phyloP scores from a whole-genome alignment of 2,329 filamentous ascomycete genomes.

The Hypoxylon sp. region DNA sequence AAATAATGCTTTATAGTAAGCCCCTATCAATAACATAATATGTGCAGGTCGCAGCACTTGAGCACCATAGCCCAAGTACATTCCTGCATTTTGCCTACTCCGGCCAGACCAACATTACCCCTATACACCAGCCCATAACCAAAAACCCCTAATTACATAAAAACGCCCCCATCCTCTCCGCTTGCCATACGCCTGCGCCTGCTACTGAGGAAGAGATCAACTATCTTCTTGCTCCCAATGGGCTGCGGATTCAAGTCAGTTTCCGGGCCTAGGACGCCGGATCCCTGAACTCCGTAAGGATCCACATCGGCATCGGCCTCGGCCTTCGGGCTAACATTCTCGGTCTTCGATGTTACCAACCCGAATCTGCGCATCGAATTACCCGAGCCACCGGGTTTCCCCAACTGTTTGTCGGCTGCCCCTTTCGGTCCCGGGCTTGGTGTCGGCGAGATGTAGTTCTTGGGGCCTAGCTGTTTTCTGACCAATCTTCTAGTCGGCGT shows the following conservation, averaged over 20 bases:
- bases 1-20: conserved; percentile 1
- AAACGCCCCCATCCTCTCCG: conserved; percentile 56
- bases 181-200: conserved; percentile 61
- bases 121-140: background rate
- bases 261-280: conserved; percentile 38
- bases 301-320: conserved; percentile 31
- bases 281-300: conserved; percentile 42
- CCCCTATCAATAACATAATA: conserved; percentile 5
- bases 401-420: conserved; percentile 40
- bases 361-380: conserved; percentile 36
- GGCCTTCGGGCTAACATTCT: conserved; percentile 49
- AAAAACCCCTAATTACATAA: conserved; percentile 49
- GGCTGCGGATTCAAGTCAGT: conserved; percentile 50
- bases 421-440: conserved; percentile 39
- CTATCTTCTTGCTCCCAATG: conserved; percentile 66
- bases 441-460: conserved; percentile 22
- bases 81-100: background rate
- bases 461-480: conserved; percentile 35
- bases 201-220: conserved; percentile 68
- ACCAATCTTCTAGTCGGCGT: conserved; percentile 37
- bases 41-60: background rate
- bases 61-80: conserved; percentile 3
- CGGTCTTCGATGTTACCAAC: conserved; percentile 16
- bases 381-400: conserved; percentile 25
- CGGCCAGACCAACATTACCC: background rate